These are phyloP conservation scores for Cystoderma amianthinum DNA, from an alignment of 768 basidiomycete genomes.

Conservation along the genomic window DNA sequence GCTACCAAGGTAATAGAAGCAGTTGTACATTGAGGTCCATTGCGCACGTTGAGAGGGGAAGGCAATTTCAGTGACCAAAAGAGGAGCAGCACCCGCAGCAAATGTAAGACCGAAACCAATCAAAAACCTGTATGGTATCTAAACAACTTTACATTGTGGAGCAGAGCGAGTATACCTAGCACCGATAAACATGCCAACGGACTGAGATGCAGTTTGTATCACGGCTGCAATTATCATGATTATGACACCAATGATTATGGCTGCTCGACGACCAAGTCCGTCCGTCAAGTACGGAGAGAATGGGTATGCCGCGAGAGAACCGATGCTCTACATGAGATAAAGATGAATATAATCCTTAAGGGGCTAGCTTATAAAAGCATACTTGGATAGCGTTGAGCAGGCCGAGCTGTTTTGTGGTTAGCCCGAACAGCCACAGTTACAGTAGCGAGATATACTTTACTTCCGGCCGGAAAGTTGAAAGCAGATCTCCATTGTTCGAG, in stretches of 20 bases:
- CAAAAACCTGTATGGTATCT: not conserved
- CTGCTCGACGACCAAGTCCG: constrained; percentile 48
- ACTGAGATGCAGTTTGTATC: constrained; percentile 41
- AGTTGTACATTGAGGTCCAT: too few relatives aligned
- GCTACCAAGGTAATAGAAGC: too few relatives aligned
- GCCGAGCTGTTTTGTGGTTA: constrained; percentile 29
- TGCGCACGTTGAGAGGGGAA: constrained; percentile 74
- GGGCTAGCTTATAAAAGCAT: constrained; percentile 6
- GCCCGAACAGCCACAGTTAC: too few relatives aligned
- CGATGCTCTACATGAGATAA: constrained; percentile 41
- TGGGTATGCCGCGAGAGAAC: constrained; percentile 52
- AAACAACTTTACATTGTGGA: too few relatives aligned
- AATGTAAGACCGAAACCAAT: constrained; percentile 60
- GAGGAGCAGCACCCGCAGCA: constrained; percentile 54
- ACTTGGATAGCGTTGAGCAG: constrained; percentile 60
- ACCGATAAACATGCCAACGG: constrained; percentile 45
- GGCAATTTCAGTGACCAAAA: constrained; percentile 58
- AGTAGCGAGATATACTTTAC: constrained; percentile 22
- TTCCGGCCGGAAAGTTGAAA: constrained; percentile 42
- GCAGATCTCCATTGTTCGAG: constrained; percentile 52
- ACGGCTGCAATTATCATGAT: constrained; percentile 63
- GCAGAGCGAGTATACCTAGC: constrained; percentile 54
- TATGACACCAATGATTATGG: constrained; percentile 52
- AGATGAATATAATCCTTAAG: not conserved
- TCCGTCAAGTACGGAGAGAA: constrained; percentile 59